These are phyloP conservation scores for Aureobasidium namibiae DNA, from an alignment of 2,329 filamentous ascomycete genomes.

Conservation along the genomic window DNA sequence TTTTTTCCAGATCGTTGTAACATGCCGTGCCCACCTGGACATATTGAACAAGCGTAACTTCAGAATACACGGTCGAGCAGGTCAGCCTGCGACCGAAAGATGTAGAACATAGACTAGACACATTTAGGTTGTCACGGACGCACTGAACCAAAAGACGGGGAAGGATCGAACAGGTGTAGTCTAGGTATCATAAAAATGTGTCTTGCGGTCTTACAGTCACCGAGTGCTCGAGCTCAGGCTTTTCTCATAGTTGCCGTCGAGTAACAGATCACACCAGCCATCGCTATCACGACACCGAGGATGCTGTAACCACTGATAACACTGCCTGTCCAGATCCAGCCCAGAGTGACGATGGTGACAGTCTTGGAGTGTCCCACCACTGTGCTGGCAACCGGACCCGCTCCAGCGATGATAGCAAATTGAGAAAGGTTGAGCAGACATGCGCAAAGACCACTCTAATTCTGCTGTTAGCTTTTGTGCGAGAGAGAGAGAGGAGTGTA, in stretches of 20 bases:
- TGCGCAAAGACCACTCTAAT: conserved; percentile 54
- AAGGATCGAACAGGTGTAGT: no score
- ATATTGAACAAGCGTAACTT: no score
- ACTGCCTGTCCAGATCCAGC: conserved; percentile 23
- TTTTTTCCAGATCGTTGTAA: neutral
- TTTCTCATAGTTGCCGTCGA: neutral
- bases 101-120: neutral
- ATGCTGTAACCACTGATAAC: conserved; percentile 22
- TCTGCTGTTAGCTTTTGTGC: neutral
- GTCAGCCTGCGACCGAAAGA: neutral
- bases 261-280: conserved; percentile 26
- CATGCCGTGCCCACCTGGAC: no score
- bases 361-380: conserved; percentile 30
- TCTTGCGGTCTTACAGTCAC: no score
- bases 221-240: neutral
- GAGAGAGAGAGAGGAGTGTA: neutral
- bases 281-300: conserved; percentile 23
- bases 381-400: conserved; percentile 26
- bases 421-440: conserved; percentile 50
- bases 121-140: neutral
- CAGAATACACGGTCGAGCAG: no score
- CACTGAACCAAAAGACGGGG: no score
- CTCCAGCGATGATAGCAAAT: conserved; percentile 27
- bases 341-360: conserved; percentile 24
- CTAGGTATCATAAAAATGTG: neutral